Conservation (phyloP, 192 early-diverging fungal species). For the Entophlyctis luteolus region DNA sequence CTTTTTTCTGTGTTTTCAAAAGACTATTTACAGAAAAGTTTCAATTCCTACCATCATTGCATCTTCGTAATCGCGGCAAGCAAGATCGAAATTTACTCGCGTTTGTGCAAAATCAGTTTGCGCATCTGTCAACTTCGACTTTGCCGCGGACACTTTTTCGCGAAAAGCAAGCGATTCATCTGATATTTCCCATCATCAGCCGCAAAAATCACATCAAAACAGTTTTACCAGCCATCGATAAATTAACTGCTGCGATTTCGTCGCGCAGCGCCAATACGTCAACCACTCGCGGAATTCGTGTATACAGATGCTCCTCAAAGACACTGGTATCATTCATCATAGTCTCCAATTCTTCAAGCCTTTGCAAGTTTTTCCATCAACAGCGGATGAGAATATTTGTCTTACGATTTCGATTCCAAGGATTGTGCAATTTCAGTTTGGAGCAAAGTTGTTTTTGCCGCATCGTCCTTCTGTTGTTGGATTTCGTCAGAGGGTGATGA, state of each 20-base stretch:
- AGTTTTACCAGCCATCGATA: background rate
- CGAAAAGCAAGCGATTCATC: background rate
- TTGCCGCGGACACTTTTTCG: background rate
- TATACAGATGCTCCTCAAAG: conserved; percentile 24
- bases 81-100: background rate
- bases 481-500: background rate
- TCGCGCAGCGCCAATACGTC: background rate
- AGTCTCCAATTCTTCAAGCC: conserved; percentile 22
- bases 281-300: background rate
- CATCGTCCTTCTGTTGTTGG: background rate
- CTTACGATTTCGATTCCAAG: conserved; percentile 9
- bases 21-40: background rate
- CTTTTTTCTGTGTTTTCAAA: too few species aligned
- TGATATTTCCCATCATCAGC: background rate
- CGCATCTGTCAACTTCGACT: background rate
- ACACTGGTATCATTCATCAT: conserved; percentile 10
- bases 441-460: background rate
- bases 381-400: background rate
- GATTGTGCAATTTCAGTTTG: background rate
- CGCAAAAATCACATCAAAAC: background rate
- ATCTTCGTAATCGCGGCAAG: background rate
- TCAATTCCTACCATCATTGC: background rate
- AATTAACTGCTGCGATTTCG: conserved; percentile 1
- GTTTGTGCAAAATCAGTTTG: background rate
- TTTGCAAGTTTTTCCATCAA: background rate